Conservation (phyloP, 345 rosid species). For the Ceriops decandra region DNA sequence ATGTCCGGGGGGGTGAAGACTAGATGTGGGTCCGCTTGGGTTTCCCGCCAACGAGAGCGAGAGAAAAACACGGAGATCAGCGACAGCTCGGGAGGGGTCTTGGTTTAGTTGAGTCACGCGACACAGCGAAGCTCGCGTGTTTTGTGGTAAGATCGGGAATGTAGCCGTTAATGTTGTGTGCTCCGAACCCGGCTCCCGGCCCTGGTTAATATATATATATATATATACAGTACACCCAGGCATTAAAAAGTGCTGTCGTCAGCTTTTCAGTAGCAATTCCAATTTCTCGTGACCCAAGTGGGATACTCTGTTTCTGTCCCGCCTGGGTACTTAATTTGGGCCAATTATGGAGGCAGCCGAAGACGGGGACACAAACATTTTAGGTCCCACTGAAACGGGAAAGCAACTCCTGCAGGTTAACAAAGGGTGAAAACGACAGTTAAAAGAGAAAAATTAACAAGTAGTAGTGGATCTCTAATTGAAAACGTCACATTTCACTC, state of each 20-base stretch:
- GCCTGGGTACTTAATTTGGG: background rate
- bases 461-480: background rate
- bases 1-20: constrained; percentile 2
- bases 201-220: no score
- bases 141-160: background rate
- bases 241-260: background rate
- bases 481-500: background rate
- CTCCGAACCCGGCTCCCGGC: constrained; percentile 2
- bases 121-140: constrained; percentile 8
- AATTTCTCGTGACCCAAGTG: constrained; percentile 22
- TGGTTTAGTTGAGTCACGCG: constrained; percentile 35
- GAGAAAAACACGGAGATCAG: background rate
- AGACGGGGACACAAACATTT: background rate
- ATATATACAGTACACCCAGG: background rate
- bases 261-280: constrained; percentile 1
- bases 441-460: background rate
- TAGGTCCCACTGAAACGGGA: constrained; percentile 9
- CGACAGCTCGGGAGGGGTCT: background rate
- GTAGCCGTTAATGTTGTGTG: constrained; percentile 43
- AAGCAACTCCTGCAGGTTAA: background rate
- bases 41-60: constrained; percentile 34
- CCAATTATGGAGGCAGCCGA: no score
- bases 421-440: background rate
- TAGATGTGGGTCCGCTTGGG: constrained; percentile 22
- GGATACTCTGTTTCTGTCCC: background rate